Conservation (phyloP, 495 filamentous ascomycete genomes). For the Cudoniella acicularis region DNA sequence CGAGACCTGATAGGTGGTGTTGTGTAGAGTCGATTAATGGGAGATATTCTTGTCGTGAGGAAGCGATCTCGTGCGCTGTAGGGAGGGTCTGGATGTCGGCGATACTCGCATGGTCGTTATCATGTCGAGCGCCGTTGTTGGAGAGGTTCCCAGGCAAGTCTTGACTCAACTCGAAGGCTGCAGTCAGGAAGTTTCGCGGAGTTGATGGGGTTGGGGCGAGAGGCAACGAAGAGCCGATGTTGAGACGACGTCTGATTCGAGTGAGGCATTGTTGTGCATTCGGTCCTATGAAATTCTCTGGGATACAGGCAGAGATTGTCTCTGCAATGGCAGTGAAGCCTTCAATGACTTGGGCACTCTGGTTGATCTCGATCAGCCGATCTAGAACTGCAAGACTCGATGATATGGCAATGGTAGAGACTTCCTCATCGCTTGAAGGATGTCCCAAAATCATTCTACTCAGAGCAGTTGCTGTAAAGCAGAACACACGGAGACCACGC, state of each 20-base stretch:
- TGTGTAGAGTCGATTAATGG: conserved; percentile 47
- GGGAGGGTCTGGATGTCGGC: conserved; percentile 60
- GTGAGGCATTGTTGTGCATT: conserved; percentile 28
- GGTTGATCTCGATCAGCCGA: conserved; percentile 29
- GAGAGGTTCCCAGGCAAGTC: conserved; percentile 53
- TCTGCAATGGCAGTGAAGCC: conserved; percentile 29
- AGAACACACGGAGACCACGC: conserved; percentile 31
- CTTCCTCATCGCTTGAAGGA: conserved; percentile 35
- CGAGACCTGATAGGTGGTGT: conserved; percentile 55
- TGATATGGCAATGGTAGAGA: conserved; percentile 24
- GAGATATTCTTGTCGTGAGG: conserved; percentile 52
- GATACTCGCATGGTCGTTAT: conserved; percentile 64
- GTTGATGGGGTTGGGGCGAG: conserved; percentile 15
- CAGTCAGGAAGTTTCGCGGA: conserved; percentile 8
- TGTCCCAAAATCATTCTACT: conserved; percentile 14
- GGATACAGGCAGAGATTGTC: conserved; percentile 26
- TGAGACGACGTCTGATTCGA: conserved; percentile 33
- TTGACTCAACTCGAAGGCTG: conserved; percentile 35
- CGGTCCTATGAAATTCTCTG: conserved; percentile 19
- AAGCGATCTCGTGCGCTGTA: conserved; percentile 56
- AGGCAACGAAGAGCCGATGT: conserved; percentile 36
- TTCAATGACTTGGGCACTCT: conserved; percentile 28
- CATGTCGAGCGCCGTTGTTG: conserved; percentile 52
- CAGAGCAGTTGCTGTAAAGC: conserved; percentile 18
- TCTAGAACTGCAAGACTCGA: conserved; percentile 30